phyloP scores from a whole-genome alignment of 441 rosid genomes.

The Gossypium schwendimanii region DNA sequence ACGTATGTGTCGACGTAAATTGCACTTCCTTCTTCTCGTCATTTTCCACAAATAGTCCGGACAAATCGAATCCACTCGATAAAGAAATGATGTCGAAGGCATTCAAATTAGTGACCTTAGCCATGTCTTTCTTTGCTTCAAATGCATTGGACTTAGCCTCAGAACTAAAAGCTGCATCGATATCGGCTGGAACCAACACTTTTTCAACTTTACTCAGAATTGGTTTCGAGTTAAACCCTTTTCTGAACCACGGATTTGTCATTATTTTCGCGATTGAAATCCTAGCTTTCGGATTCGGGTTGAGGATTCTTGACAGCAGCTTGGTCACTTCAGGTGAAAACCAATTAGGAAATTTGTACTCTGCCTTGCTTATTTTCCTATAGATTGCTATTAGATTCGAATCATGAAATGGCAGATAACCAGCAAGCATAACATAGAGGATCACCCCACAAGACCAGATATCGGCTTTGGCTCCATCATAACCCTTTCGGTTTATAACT shows the following conservation, averaged over 20 bases:
- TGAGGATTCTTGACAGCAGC: constrained; percentile 64
- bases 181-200: constrained; percentile 21
- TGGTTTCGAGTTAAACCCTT: constrained; percentile 35
- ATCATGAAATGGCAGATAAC: constrained; percentile 76
- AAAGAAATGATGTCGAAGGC: constrained; percentile 82
- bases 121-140: constrained; percentile 33
- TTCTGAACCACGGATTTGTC: constrained; percentile 73
- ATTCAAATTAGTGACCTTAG: constrained; percentile 54
- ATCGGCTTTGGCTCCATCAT: constrained; percentile 78
- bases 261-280: constrained; percentile 55
- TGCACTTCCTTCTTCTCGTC: constrained; percentile 56
- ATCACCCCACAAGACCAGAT: constrained; percentile 85
- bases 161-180: constrained; percentile 24
- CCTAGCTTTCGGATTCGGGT: constrained; percentile 71
- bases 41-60: constrained; percentile 61
- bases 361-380: constrained; percentile 70
- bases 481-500: constrained; percentile 66
- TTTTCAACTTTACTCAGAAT: constrained; percentile 22
- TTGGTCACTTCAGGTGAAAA: constrained; percentile 56
- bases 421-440: constrained; percentile 67
- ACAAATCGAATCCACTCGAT: constrained; percentile 68
- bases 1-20: constrained; percentile 55
- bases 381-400: constrained; percentile 73
- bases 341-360: constrained; percentile 69
- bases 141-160: constrained; percentile 10